These are phyloP conservation scores for Nidularia pulvinata DNA, from an alignment of 768 basidiomycete species.

Conservation along the genomic window DNA sequence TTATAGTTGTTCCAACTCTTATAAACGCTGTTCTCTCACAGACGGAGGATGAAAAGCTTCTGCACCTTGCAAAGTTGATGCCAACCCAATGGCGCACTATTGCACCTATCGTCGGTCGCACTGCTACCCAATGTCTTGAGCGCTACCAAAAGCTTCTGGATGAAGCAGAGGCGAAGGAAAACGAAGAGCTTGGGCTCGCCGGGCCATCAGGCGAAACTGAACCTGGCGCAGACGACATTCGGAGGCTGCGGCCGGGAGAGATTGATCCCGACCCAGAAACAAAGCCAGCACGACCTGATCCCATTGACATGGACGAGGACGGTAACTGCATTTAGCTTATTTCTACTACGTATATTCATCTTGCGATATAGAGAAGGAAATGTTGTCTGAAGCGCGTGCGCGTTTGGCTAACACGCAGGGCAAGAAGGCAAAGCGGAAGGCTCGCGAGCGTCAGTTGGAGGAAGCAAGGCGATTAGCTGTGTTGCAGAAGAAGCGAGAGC, in stretches of 20 bases:
- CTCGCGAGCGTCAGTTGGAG: slow-evolving; percentile 94
- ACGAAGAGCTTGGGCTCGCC: slow-evolving; percentile 89
- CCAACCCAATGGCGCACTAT: slow-evolving; percentile 99
- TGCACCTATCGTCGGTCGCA: slow-evolving; percentile 96
- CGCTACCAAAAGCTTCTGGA: slow-evolving; percentile 98
- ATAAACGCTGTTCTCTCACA: slow-evolving; percentile 20
- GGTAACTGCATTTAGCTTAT: slow-evolving; percentile 43
- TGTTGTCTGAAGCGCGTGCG: slow-evolving; percentile 98
- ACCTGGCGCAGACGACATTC: slow-evolving; percentile 91
- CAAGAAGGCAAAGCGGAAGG: slow-evolving; percentile 99
- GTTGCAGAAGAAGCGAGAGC: slow-evolving; percentile 95
- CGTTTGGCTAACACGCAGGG: slow-evolving; percentile 99
- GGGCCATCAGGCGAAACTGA: slow-evolving; percentile 82
- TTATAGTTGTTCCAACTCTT: background rate
- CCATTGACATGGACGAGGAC: slow-evolving; percentile 99
- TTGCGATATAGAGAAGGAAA: slow-evolving; percentile 85
- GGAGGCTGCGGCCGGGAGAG: slow-evolving; percentile 90
- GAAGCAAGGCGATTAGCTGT: slow-evolving; percentile 94
- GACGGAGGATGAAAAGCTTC: slow-evolving; percentile 98
- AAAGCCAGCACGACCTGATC: slow-evolving; percentile 96
- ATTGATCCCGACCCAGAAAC: slow-evolving; percentile 99
- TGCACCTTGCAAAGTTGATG: slow-evolving; percentile 98
- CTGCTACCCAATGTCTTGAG: slow-evolving; percentile 97
- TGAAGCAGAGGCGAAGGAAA: slow-evolving; percentile 96
- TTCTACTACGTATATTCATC: background rate